Evolutionary conservation across 202 grass and related monocot genomes (phyloP), one percentile per base, ranked within the genome.

Genomic region (Carex arenaria): DNA sequence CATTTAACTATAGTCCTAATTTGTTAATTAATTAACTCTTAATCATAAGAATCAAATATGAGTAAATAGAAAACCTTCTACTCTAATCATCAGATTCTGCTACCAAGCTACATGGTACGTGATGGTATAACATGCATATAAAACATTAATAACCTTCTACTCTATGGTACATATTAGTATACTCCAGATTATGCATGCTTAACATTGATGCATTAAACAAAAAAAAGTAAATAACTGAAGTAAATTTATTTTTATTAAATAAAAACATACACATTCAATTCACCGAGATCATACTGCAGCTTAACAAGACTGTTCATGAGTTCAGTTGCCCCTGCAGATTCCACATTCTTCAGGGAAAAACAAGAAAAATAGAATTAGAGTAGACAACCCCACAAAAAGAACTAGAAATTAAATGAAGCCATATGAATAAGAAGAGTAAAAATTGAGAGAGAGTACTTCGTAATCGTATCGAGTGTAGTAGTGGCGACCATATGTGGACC

Each of bases 381-480:
- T 59, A 59, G 52, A 78, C 13, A 34, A 60, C 28, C 30, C 19
- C 3, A 11, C 61, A 28, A 65, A 63, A 45, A 82, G 72, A 26
- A 49, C 10, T 34, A 32, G 19, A 52, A 83, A 63, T 55, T 34
- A 71, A 69, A 68, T 22, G 13, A 43, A 51, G 18, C 59, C 23
- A 32, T 68, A 69, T 82, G 64, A 57, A 28, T 31, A 47, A 62
- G 22, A 61, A 5, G 75, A 71, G 63, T 83, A 28, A 60, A 47
- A 72, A 18, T 51, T 61, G 5, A 81, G 12, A 10, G 75, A 5
- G 56, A 82, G 36, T 89, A 99, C 96, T 89, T 99, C 96, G 52
- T 96, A 99, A 64, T 99, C 96, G 45, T 99, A 99, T 74, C 93
- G 93, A 85, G 93, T 99, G 68, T 99, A 99, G 86, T 99, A 99